Evolutionary conservation across 2,329 filamentous ascomycete genomes (phyloP).

Genomic region (Trichoderma hamatum): DNA sequence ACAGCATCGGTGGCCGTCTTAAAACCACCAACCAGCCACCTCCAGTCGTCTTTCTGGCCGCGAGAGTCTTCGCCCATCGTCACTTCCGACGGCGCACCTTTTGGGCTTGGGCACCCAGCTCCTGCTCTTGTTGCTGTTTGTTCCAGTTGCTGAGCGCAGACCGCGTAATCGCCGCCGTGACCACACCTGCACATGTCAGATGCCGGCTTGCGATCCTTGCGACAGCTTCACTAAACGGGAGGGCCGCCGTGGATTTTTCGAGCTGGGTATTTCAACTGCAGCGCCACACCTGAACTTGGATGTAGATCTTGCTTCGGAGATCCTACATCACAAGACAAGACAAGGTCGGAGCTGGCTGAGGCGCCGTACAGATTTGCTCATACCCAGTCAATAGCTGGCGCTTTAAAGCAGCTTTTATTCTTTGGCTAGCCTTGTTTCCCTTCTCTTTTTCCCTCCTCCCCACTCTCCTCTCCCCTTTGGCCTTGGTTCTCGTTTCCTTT

Average conservation of each 20-base stretch:
- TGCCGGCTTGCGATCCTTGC: slow-evolving; percentile 26
- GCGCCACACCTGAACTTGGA: slow-evolving; percentile 31
- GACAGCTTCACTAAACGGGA: slow-evolving; percentile 28
- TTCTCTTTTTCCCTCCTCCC: not conserved
- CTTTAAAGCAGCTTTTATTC: slow-evolving; percentile 1
- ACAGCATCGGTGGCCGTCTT: not conserved
- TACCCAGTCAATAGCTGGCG: not conserved
- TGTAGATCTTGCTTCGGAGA: slow-evolving; percentile 31
- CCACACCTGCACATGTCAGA: slow-evolving; percentile 14
- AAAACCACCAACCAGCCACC: not conserved
- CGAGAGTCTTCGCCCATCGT: not conserved
- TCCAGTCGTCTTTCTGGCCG: not conserved
- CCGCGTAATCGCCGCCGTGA: slow-evolving; percentile 15
- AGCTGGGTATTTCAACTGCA: slow-evolving; percentile 28
- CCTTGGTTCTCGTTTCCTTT: not conserved
- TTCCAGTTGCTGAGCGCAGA: slow-evolving; percentile 16
- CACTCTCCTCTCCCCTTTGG: not conserved
- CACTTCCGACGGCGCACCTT: not conserved
- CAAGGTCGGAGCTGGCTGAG: slow-evolving; percentile 20
- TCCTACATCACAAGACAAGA: slow-evolving; percentile 31
- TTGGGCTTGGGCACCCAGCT: slow-evolving; percentile 11
- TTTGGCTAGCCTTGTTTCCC: slow-evolving; percentile 1
- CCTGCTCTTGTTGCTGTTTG: not conserved
- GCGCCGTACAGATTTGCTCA: slow-evolving; percentile 32
- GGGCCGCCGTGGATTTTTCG: slow-evolving; percentile 29